A percentile compares a stretch with the other conserved stretches of the same genome.
These are phyloP conservation scores for Hanseniaspora jakobsenii DNA, from an alignment of 805 yeast genomes.

Conservation along the genomic window DNA sequence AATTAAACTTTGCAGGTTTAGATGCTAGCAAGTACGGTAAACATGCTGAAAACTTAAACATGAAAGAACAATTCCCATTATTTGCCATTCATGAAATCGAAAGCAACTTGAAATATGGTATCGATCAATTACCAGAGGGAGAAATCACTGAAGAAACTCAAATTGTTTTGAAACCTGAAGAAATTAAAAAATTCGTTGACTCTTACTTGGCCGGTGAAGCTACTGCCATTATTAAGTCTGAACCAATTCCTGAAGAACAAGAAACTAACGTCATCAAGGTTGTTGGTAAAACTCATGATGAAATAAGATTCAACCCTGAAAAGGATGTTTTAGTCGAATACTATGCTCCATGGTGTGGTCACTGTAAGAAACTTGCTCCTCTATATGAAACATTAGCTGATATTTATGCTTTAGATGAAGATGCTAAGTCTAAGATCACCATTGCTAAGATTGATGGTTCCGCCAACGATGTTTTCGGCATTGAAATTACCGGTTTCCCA, in stretches of 20 bases:
- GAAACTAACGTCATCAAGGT: constrained; percentile 60
- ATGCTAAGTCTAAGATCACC: constrained; percentile 42
- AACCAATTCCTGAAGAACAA: constrained; percentile 74
- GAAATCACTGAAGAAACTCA: constrained; percentile 24
- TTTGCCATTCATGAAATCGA: constrained; percentile 71
- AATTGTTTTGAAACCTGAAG: constrained; percentile 37
- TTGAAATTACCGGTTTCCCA: constrained; percentile 81
- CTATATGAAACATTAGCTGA: constrained; percentile 76
- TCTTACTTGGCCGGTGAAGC: constrained; percentile 53
- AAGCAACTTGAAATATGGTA: constrained; percentile 64
- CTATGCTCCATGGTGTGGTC: constrained; percentile 97
- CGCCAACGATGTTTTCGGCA: constrained; percentile 65
- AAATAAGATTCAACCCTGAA: constrained; percentile 41
- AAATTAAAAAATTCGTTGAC: constrained; percentile 50
- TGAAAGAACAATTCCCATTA: constrained; percentile 78
- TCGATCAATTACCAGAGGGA: constrained; percentile 40
- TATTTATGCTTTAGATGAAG: constrained; percentile 42
- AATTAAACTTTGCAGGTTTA: constrained; percentile 75
- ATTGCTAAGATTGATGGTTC: constrained; percentile 87
- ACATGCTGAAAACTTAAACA: constrained; percentile 77
- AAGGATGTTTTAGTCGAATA: constrained; percentile 79
- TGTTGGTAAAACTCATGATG: constrained; percentile 75
- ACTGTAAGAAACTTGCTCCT: constrained; percentile 86
- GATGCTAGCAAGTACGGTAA: constrained; percentile 69
- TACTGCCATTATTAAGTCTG: constrained; percentile 68